Base-by-base conservation (phyloP, 2,329 filamentous ascomycete genomes). In the Exserohilum rostratum region DNA sequence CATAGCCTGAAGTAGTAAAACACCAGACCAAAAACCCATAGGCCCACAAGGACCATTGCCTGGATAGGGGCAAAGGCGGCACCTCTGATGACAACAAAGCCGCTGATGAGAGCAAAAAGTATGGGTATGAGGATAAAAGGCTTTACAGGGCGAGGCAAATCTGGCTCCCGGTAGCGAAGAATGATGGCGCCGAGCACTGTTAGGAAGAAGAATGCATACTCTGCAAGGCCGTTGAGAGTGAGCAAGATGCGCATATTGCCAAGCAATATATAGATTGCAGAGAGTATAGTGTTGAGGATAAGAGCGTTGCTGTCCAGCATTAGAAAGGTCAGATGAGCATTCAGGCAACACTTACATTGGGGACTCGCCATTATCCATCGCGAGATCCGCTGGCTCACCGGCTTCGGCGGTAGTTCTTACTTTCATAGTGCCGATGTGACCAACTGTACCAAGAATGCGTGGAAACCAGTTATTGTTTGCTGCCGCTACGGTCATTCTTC, bases 131-230 rank as follows among this genome's bases (percentile, higher is more conserved):
- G 27, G 0, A 87, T 68, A n/a, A 78, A 73, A 0, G 85, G 82
- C 69, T 83, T 85, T 57, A 87, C 87, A 0, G 85, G 85, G 1
- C 85, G 73, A 0, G 75, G 61, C 2, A 88, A 72, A 0, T 70
- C 70, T 0, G 85, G 85, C 66, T 87, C 84, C 0, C 81, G 79
- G 55, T 79, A 80, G 2, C 86, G 79, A 40, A 88, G 68, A 6
- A 87, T 74, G 5, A 87, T 78, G 1, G 83, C 84, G 0, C 85
- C 86, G 0, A 87, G 65, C 0, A 87, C 85, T 0, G 85, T 85
- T 10, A 88, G 75, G 68, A 87, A 87, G 77, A 87, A 88, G 72
- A 88, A 88, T 0, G 84, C 81, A 60, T 85, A 87, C 43, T 75
- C 72, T 1, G 68, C 71, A 6, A 75, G 63, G 1, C 72, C 72